These are phyloP conservation scores for Floccularia luteovirens DNA, from an alignment of 768 basidiomycete species.

Conservation along the genomic window DNA sequence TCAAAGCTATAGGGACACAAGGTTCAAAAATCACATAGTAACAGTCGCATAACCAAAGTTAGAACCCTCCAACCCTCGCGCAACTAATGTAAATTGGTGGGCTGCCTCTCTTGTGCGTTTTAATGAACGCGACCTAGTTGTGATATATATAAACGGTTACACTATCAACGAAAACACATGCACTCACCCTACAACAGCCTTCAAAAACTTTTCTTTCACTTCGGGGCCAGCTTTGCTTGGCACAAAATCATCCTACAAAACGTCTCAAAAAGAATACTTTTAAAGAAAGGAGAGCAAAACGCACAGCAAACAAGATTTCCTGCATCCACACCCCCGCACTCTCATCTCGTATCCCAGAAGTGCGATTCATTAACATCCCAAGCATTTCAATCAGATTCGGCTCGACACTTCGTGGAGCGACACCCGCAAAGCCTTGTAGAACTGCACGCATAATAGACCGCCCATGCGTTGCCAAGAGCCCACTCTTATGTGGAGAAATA, in stretches of 20 bases:
- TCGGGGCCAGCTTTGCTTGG: constrained; percentile 65
- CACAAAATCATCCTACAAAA: constrained; percentile 59
- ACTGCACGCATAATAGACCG: constrained; percentile 64
- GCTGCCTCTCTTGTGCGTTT: constrained; percentile 77
- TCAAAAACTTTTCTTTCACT: constrained; percentile 74
- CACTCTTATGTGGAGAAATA: constrained; percentile 39
- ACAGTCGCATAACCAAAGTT: constrained; percentile 79
- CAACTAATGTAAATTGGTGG: constrained; percentile 81
- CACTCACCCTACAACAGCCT: constrained; percentile 57
- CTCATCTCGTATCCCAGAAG: constrained; percentile 23
- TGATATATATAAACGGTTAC: constrained; percentile 21
- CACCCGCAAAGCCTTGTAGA: constrained; percentile 74
- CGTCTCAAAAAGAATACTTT: not conserved
- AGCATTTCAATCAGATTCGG: constrained; percentile 83
- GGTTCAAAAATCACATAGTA: constrained; percentile 35
- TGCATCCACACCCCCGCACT: constrained; percentile 59
- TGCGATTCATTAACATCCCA: constrained; percentile 52
- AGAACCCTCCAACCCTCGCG: constrained; percentile 78
- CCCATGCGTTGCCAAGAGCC: constrained; percentile 45
- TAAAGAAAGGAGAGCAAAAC: constrained; percentile 8
- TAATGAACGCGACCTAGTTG: constrained; percentile 44
- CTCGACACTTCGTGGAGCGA: constrained; percentile 76
- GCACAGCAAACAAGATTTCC: constrained; percentile 61
- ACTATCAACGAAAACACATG: not conserved
- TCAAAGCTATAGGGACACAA: no score